These are phyloP conservation scores for Royoungia palumana DNA, from an alignment of 768 basidiomycete genomes.

Conservation along the genomic window DNA sequence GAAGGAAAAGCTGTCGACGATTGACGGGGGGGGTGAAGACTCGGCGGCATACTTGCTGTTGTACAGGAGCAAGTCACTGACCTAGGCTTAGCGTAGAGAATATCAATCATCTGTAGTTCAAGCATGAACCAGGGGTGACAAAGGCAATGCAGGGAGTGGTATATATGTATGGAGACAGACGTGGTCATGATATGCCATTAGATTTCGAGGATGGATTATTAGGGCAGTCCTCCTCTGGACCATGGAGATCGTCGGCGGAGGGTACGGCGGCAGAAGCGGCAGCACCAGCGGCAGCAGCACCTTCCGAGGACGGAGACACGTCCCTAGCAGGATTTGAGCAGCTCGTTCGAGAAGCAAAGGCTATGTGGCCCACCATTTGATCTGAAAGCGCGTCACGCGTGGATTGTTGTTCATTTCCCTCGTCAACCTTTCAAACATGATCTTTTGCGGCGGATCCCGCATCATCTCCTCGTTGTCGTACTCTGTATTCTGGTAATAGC, in stretches of 20 bases:
- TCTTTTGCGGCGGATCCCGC: conserved; percentile 60
- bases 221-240: conserved; percentile 32
- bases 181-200: conserved; percentile 24
- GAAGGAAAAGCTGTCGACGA: conserved; percentile 73
- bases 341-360: background rate
- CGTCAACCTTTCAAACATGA: conserved; percentile 75
- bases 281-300: conserved; percentile 50
- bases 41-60: conserved; percentile 86
- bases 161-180: conserved; percentile 8
- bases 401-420: conserved; percentile 90
- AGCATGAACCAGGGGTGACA: conserved; percentile 3
- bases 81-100: conserved; percentile 18
- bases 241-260: conserved; percentile 64
- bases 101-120: conserved; percentile 17
- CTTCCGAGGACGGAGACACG: conserved; percentile 49
- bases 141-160: conserved; percentile 10
- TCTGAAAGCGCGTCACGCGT: conserved; percentile 89
- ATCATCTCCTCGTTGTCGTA: conserved; percentile 95
- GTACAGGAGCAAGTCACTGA: conserved; percentile 64
- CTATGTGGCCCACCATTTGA: conserved; percentile 63
- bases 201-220: conserved; percentile 15
- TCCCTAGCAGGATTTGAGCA: conserved; percentile 47
- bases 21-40: conserved; percentile 93
- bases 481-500: conserved; percentile 99
- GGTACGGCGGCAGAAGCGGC: conserved; percentile 72